A percentile compares a stretch with the other conserved stretches of the same genome.
Conservation (phyloP, 352 stramenopile species). For the Nothophytophthora sp. region DNA sequence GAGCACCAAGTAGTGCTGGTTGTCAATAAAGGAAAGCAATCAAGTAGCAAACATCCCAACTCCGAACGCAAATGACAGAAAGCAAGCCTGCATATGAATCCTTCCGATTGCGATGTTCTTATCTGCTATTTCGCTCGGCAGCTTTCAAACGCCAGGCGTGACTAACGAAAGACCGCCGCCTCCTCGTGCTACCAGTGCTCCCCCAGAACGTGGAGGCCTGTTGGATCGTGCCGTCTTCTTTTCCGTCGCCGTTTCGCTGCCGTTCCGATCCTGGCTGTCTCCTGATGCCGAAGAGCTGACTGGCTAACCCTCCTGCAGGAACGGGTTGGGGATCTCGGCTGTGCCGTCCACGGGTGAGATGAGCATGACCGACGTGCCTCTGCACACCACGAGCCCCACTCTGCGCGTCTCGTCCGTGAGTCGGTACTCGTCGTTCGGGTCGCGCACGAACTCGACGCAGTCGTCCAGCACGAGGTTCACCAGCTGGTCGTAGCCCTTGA, state of each 20-base stretch:
- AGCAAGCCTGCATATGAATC: background rate
- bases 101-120: background rate
- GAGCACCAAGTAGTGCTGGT: constrained; percentile 15
- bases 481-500: constrained; percentile 97
- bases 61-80: background rate
- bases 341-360: constrained; percentile 91
- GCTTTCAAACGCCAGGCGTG: too few relatives aligned
- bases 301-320: constrained; percentile 79
- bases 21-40: constrained; percentile 10
- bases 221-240: too few relatives aligned
- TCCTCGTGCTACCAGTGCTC: too few relatives aligned
- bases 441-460: constrained; percentile 94
- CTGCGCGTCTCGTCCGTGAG: constrained; percentile 92
- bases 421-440: constrained; percentile 89
- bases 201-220: too few relatives aligned
- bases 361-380: constrained; percentile 92
- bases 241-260: background rate
- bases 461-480: constrained; percentile 98
- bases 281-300: too few relatives aligned
- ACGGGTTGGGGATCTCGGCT: constrained; percentile 93
- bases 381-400: constrained; percentile 94
- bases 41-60: too few relatives aligned
- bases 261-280: background rate
- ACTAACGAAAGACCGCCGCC: too few relatives aligned
- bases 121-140: too few relatives aligned